These are phyloP conservation scores for Alternaria sp. DNA, from an alignment of 2,329 filamentous ascomycete genomes.

Conservation along the genomic window DNA sequence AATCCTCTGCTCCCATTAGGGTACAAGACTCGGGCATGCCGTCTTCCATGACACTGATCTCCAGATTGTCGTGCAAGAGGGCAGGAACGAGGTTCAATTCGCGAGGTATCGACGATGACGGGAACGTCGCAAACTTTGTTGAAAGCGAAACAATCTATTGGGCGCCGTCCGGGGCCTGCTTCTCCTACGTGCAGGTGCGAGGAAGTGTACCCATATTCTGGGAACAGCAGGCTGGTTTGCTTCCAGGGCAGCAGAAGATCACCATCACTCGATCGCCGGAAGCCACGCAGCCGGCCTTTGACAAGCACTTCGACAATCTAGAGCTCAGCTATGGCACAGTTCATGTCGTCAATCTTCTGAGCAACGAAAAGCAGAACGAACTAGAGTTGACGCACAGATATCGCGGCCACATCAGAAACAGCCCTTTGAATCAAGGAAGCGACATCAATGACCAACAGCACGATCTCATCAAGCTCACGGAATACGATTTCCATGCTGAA, in stretches of 20 bases:
- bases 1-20: slow-evolving; percentile 75
- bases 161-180: slow-evolving; percentile 78
- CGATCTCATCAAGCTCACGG: slow-evolving; percentile 78
- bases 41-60: slow-evolving; percentile 87
- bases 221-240: slow-evolving; percentile 89
- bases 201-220: slow-evolving; percentile 97
- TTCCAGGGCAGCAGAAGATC: slow-evolving; percentile 95
- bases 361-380: slow-evolving; percentile 86
- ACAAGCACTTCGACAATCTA: slow-evolving; percentile 92
- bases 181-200: slow-evolving; percentile 92
- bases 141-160: slow-evolving; percentile 95
- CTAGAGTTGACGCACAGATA: slow-evolving; percentile 84
- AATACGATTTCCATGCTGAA: slow-evolving; percentile 97
- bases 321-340: slow-evolving; percentile 88
- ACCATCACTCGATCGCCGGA: slow-evolving; percentile 86
- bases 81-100: slow-evolving; percentile 97
- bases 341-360: slow-evolving; percentile 94
- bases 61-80: slow-evolving; percentile 86
- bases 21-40: slow-evolving; percentile 74
- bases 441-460: slow-evolving; percentile 69
- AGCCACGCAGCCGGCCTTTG: slow-evolving; percentile 91
- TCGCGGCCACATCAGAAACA: slow-evolving; percentile 77
- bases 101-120: slow-evolving; percentile 96
- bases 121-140: slow-evolving; percentile 98
- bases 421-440: slow-evolving; percentile 71